phyloP scores from a whole-genome alignment of 1,284 basidiomycete species.

The Ceratobasidium sp. region DNA sequence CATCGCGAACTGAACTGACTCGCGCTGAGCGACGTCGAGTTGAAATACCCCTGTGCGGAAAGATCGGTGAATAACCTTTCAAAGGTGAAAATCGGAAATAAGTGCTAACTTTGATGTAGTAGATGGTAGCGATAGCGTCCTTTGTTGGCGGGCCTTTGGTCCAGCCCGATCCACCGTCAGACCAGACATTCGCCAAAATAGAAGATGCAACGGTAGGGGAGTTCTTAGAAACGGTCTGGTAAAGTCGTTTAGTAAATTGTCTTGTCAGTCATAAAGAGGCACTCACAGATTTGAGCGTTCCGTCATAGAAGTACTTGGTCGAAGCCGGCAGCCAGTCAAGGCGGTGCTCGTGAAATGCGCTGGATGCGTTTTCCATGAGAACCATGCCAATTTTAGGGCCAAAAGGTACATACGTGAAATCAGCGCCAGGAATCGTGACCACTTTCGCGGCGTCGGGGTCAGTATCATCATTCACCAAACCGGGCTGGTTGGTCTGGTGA shows the following conservation, averaged over 20 bases:
- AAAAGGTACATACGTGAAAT: conserved; percentile 49
- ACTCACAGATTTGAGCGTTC: conserved; percentile 41
- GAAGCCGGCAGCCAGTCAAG: conserved; percentile 49
- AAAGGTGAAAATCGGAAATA: not conserved
- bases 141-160: conserved; percentile 49
- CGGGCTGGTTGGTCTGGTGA: conserved; percentile 51
- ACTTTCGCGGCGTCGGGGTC: conserved; percentile 47
- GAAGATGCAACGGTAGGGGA: conserved; percentile 44
- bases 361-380: conserved; percentile 1
- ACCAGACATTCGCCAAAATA: conserved; percentile 42
- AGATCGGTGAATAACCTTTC: not conserved
- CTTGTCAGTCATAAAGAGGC: not conserved
- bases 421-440: conserved; percentile 44
- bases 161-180: conserved; percentile 41
- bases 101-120: conserved; percentile 48
- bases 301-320: conserved; percentile 48
- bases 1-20: conserved; percentile 47
- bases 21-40: conserved; percentile 47
- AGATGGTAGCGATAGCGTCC: conserved; percentile 50
- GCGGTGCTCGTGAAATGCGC: conserved; percentile 50
- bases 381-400: too few species aligned
- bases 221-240: conserved; percentile 49
- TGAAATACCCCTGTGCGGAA: conserved; percentile 49
- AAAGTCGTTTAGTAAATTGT: not conserved
- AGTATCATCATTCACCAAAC: conserved; percentile 47